Evolutionary conservation across 73 alveolate genomes (phyloP).

Genomic region (Stentor coeruleus): DNA sequence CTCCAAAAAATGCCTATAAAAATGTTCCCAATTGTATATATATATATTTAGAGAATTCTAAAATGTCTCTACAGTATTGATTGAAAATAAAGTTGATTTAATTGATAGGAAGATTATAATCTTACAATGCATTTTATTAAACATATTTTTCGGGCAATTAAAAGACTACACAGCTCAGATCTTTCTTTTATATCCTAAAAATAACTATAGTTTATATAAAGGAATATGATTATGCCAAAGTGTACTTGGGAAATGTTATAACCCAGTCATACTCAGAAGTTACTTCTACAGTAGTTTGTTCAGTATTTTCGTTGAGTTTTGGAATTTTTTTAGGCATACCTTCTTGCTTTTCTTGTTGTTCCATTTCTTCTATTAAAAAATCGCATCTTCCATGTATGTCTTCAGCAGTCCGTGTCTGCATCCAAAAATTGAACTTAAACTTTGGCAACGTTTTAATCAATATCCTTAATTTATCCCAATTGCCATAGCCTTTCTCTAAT

Average conservation of each 20-base stretch:
- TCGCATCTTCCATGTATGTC: slow-evolving; percentile 85
- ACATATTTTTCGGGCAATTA: too few species aligned
- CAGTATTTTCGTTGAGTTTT: not conserved
- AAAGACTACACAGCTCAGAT: too few species aligned
- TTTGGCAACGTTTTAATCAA: slow-evolving; percentile 60
- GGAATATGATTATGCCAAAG: too few species aligned
- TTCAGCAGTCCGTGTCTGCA: slow-evolving; percentile 59
- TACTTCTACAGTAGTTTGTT: not conserved
- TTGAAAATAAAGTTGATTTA: slow-evolving; percentile 96
- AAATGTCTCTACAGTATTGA: too few species aligned
- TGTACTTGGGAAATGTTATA: slow-evolving; percentile 4
- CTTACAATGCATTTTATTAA: too few species aligned
- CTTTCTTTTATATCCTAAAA: too few species aligned
- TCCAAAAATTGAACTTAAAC: slow-evolving; percentile 73
- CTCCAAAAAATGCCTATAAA: slow-evolving; percentile 93
- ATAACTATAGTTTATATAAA: too few species aligned
- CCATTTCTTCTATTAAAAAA: slow-evolving; percentile 57
- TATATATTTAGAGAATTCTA: slow-evolving; percentile 86
- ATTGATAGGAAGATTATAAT: slow-evolving; percentile 96
- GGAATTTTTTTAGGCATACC: slow-evolving; percentile 16
- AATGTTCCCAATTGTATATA: slow-evolving; percentile 94
- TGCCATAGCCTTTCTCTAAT: slow-evolving; percentile 85
- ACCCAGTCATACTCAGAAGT: slow-evolving; percentile 3
- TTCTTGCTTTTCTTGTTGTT: slow-evolving; percentile 76
- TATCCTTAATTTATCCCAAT: slow-evolving; percentile 85